These are phyloP conservation scores for Mucor plumbeus DNA, from an alignment of 371 early-diverging fungal species.

Conservation along the genomic window DNA sequence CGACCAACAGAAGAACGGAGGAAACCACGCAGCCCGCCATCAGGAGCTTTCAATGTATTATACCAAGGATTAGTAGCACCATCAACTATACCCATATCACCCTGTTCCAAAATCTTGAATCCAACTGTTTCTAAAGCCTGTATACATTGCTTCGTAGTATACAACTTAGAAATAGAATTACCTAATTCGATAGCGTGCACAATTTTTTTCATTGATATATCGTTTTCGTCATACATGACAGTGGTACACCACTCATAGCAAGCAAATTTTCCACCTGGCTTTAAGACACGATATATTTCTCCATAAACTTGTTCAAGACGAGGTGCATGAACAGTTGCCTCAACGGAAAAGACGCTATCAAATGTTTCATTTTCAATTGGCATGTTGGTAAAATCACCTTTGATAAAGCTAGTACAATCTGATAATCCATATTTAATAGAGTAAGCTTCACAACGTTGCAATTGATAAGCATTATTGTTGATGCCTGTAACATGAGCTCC, in stretches of 20 bases:
- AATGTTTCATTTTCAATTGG: constrained; percentile 67
- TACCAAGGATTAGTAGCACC: constrained; percentile 74
- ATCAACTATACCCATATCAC: constrained; percentile 63
- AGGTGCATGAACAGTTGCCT: constrained; percentile 78
- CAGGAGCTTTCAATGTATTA: constrained; percentile 53
- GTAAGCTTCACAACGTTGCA: constrained; percentile 72
- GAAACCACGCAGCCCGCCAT: constrained; percentile 56
- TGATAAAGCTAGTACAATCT: constrained; percentile 54
- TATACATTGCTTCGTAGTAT: constrained; percentile 63
- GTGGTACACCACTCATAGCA: constrained; percentile 85
- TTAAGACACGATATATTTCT: constrained; percentile 77
- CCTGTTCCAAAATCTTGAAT: constrained; percentile 70
- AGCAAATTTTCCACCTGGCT: constrained; percentile 75
- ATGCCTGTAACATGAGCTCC: constrained; percentile 76
- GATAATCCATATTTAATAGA: constrained; percentile 63
- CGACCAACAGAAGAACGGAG: constrained; percentile 57
- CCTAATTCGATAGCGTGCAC: constrained; percentile 78
- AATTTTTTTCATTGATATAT: constrained; percentile 67
- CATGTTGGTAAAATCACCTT: constrained; percentile 82
- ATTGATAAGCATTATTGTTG: constrained; percentile 87
- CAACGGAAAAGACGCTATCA: constrained; percentile 79
- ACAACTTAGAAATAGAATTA: constrained; percentile 80
- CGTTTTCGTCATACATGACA: constrained; percentile 66
- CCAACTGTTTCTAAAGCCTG: constrained; percentile 72
- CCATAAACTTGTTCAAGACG: constrained; percentile 71